Percentiles rank a stretch among this genome's conserved stretches.
Conservation (phyloP, 2,329 filamentous ascomycete genomes). For the Talaromyces sp. region DNA sequence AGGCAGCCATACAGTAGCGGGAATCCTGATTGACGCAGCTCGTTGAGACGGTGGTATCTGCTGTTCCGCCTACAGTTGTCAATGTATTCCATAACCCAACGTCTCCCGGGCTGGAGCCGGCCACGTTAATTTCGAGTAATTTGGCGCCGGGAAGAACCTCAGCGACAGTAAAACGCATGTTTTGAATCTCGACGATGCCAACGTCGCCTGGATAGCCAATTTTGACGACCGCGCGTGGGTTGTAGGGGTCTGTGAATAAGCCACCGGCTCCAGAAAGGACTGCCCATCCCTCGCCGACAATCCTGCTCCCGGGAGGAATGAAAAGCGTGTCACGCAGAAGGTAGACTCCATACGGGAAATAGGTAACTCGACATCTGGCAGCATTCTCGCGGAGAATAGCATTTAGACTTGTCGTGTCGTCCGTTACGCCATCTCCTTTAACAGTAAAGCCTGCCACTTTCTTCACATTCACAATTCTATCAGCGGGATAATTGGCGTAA, state of each 20-base stretch:
- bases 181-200: constrained; percentile 49
- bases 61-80: constrained; percentile 47
- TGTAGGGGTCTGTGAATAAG: constrained; percentile 42
- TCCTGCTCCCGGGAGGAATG: constrained; percentile 48
- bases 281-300: constrained; percentile 55
- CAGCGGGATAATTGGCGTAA: constrained; percentile 41
- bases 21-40: constrained; percentile 33
- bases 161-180: constrained; percentile 51
- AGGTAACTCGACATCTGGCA: constrained; percentile 49
- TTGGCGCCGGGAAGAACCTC: constrained; percentile 45
- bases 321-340: constrained; percentile 46
- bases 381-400: constrained; percentile 31
- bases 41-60: constrained; percentile 37
- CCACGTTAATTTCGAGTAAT: constrained; percentile 52
- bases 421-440: constrained; percentile 41
- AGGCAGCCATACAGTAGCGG: constrained; percentile 47
- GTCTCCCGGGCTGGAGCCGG: constrained; percentile 44
- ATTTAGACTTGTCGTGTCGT: constrained; percentile 39
- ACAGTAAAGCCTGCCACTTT: constrained; percentile 39
- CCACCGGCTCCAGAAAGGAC: constrained; percentile 48
- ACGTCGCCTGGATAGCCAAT: constrained; percentile 50
- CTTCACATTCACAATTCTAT: constrained; percentile 48
- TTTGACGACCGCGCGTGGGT: constrained; percentile 48
- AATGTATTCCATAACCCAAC: constrained; percentile 52
- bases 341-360: constrained; percentile 56